Conservation (phyloP, 768 basidiomycete genomes). For the Boletus fagicola region DNA sequence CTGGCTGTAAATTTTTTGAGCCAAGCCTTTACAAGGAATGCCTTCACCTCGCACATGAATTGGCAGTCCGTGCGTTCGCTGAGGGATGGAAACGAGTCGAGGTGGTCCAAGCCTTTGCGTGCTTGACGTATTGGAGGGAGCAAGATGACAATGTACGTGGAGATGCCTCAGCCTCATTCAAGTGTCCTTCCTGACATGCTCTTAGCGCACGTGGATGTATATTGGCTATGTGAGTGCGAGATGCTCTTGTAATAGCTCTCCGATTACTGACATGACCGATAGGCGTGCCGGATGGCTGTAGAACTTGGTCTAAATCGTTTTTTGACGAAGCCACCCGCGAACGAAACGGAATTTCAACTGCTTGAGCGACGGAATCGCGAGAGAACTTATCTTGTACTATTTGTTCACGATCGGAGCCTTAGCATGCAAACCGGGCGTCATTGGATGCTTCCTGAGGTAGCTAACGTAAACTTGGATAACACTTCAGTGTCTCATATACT, state of each 20-base stretch:
- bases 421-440: conserved; percentile 83
- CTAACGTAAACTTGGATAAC: conserved; percentile 1
- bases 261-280: conserved; percentile 4
- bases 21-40: conserved; percentile 64
- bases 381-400: conserved; percentile 82
- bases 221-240: conserved; percentile 70
- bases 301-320: conserved; percentile 79
- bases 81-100: conserved; percentile 81
- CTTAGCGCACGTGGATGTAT: conserved; percentile 80
- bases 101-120: conserved; percentile 85
- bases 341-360: conserved; percentile 64
- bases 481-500: conserved; percentile 11
- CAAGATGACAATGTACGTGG: conserved; percentile 73
- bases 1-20: conserved; percentile 80
- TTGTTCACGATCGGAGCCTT: conserved; percentile 82
- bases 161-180: conserved; percentile 3
- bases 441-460: conserved; percentile 83
- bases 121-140: conserved; percentile 87
- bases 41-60: conserved; percentile 69
- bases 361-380: conserved; percentile 82
- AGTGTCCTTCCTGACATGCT: conserved; percentile 14
- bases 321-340: conserved; percentile 47
- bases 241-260: background rate
- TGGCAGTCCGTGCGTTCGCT: conserved; percentile 74
- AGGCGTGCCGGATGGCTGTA: conserved; percentile 88